A percentile compares a stretch with the other conserved stretches of the same genome.
Evolutionary conservation across 257 asterid species (phyloP).

Genomic region (Penstemon newberryi): DNA sequence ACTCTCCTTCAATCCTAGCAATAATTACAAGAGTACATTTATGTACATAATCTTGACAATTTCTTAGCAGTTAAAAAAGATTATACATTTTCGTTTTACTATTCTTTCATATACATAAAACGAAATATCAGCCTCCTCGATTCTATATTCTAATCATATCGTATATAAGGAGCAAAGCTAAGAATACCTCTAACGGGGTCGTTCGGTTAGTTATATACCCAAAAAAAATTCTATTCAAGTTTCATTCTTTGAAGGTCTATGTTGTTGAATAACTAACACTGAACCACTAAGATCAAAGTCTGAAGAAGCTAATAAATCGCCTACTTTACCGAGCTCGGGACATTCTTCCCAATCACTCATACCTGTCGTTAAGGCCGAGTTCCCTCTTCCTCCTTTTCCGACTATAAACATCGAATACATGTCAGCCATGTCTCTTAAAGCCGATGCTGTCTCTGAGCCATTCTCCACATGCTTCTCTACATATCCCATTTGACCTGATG

Average conservation of each 20-base stretch:
- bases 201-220: too few species aligned
- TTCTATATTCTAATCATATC: too few species aligned
- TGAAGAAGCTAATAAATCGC: constrained; percentile 92
- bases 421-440: constrained; percentile 85
- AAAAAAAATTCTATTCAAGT: too few species aligned
- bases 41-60: too few species aligned
- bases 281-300: constrained; percentile 90
- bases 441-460: constrained; percentile 77
- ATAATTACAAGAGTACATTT: too few species aligned
- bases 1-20: too few species aligned
- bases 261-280: constrained; percentile 81
- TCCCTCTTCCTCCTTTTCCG: constrained; percentile 78
- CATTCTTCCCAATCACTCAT: constrained; percentile 99
- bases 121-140: too few species aligned
- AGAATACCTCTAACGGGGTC: too few species aligned
- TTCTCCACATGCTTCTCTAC: constrained; percentile 83
- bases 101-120: too few species aligned
- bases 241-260: constrained; percentile 52
- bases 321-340: constrained; percentile 96
- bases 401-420: constrained; percentile 92
- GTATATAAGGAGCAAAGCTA: too few species aligned
- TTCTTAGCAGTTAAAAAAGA: too few species aligned
- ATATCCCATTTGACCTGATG: constrained; percentile 87
- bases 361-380: constrained; percentile 67
- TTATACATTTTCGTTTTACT: too few species aligned